phyloP scores from a whole-genome alignment of 768 basidiomycete genomes.

The Austroboletus festivus region DNA sequence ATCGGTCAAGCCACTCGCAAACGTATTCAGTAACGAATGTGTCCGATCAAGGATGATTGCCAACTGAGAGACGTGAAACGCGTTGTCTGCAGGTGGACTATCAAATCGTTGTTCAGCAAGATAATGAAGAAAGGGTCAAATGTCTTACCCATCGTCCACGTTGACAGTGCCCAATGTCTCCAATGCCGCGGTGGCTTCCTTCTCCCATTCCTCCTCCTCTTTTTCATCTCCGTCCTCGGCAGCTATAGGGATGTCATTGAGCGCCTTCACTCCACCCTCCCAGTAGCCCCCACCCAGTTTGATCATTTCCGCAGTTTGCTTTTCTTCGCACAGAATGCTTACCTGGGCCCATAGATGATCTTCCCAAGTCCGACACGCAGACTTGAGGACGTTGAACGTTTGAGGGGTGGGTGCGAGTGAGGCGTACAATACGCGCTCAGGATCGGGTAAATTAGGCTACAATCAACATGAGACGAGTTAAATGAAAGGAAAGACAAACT shows the following conservation, averaged over 20 bases:
- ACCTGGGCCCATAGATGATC: slow-evolving; percentile 94
- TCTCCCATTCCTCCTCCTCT: slow-evolving; percentile 61
- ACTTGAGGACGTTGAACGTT: slow-evolving; percentile 62
- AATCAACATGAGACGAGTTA: slow-evolving; percentile 5
- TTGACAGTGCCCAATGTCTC: slow-evolving; percentile 55
- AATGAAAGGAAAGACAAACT: neutral
- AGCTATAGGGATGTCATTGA: slow-evolving; percentile 37
- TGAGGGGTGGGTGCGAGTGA: slow-evolving; percentile 73
- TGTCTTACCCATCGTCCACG: slow-evolving; percentile 61
- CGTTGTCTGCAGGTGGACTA: slow-evolving; percentile 64
- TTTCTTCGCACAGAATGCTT: slow-evolving; percentile 77
- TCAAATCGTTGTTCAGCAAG: slow-evolving; percentile 3
- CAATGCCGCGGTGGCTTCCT: slow-evolving; percentile 56
- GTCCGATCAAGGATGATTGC: slow-evolving; percentile 74
- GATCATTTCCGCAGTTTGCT: slow-evolving; percentile 65
- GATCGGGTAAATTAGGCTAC: slow-evolving; percentile 56
- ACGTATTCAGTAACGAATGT: slow-evolving; percentile 63
- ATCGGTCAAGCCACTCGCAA: slow-evolving; percentile 54
- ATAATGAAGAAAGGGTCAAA: neutral
- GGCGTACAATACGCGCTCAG: slow-evolving; percentile 86
- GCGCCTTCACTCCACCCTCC: slow-evolving; percentile 57
- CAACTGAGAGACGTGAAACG: slow-evolving; percentile 80
- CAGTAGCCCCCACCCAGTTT: slow-evolving; percentile 73
- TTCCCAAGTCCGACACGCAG: slow-evolving; percentile 86
- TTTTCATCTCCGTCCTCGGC: slow-evolving; percentile 28